Conservation (phyloP, 495 filamentous ascomycete genomes). For the Aspergillus ellipticus region DNA sequence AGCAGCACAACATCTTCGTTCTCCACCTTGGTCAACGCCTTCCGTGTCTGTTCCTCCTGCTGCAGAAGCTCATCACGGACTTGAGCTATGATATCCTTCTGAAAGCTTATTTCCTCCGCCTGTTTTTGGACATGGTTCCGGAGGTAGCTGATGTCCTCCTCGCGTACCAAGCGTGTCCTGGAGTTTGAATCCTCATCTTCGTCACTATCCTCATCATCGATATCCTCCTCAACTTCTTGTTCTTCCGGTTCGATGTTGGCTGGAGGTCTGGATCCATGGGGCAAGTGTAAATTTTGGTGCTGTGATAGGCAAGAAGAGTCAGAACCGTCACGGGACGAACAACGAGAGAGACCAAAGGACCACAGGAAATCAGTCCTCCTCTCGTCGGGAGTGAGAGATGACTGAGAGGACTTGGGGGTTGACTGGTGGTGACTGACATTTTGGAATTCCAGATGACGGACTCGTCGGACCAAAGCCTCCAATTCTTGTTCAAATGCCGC, state of each 20-base stretch:
- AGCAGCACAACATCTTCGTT: conserved; percentile 64
- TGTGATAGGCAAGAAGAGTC: conserved; percentile 40
- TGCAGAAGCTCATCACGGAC: conserved; percentile 63
- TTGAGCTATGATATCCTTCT: conserved; percentile 65
- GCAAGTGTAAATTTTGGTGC: conserved; percentile 29
- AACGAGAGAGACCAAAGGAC: conserved; percentile 40
- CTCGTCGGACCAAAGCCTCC: conserved; percentile 59
- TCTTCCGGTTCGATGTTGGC: conserved; percentile 25
- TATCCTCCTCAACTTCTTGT: conserved; percentile 27
- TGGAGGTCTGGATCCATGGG: conserved; percentile 28
- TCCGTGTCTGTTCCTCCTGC: conserved; percentile 58
- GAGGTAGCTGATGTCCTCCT: conserved; percentile 67
- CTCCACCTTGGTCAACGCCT: conserved; percentile 54
- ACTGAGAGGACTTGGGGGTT: conserved; percentile 55
- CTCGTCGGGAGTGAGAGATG: conserved; percentile 49
- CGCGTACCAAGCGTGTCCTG: conserved; percentile 49
- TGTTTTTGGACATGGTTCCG: conserved; percentile 75
- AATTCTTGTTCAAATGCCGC: conserved; percentile 67
- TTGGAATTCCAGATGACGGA: conserved; percentile 67
- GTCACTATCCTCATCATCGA: conserved; percentile 39
- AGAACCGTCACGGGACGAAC: conserved; percentile 37
- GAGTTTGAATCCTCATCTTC: conserved; percentile 38
- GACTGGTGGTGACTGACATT: conserved; percentile 59
- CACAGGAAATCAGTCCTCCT: conserved; percentile 35
- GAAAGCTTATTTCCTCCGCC: conserved; percentile 70